A percentile compares a stretch with the other conserved stretches of the same genome.
These are phyloP conservation scores for Thermothielavioides terrestris DNA, from an alignment of 495 filamentous ascomycete genomes.

Conservation along the genomic window DNA sequence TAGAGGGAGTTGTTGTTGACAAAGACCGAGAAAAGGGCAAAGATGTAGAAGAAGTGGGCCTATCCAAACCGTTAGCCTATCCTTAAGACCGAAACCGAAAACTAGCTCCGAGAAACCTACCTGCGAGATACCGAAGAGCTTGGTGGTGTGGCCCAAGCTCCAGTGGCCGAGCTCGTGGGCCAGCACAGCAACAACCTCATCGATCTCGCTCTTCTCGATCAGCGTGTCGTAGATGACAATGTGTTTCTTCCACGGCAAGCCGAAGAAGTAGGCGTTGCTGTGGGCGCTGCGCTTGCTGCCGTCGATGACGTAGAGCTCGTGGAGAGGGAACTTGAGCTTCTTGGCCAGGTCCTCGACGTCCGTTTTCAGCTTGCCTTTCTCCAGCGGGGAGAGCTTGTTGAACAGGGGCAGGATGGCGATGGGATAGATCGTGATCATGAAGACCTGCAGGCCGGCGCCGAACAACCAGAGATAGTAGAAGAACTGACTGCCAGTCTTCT, in stretches of 20 bases:
- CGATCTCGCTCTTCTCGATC: slow-evolving; percentile 83
- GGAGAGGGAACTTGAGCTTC: slow-evolving; percentile 81
- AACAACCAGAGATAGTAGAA: slow-evolving; percentile 98
- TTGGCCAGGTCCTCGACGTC: slow-evolving; percentile 77
- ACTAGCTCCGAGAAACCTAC: slow-evolving; percentile 37
- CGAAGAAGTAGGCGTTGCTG: slow-evolving; percentile 98
- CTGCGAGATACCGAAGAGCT: slow-evolving; percentile 82
- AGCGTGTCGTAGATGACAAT: slow-evolving; percentile 98
- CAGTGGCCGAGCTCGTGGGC: slow-evolving; percentile 96
- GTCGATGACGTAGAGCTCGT: slow-evolving; percentile 90
- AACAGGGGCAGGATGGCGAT: slow-evolving; percentile 90
- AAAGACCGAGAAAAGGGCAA: slow-evolving; percentile 91
- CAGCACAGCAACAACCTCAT: slow-evolving; percentile 91
- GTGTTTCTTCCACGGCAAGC: slow-evolving; percentile 98
- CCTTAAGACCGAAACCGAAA: background rate
- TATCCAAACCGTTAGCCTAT: slow-evolving; percentile 25
- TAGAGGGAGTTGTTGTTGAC: slow-evolving; percentile 91
- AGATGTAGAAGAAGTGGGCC: slow-evolving; percentile 89
- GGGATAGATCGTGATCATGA: slow-evolving; percentile 93
- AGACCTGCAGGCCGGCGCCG: slow-evolving; percentile 74
- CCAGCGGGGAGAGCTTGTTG: slow-evolving; percentile 93
- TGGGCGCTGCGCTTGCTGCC: slow-evolving; percentile 95
- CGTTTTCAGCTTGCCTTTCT: slow-evolving; percentile 79
- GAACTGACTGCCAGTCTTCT: slow-evolving; percentile 84
- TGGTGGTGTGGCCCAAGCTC: slow-evolving; percentile 89